These are phyloP conservation scores for Plasmodium gonderi DNA, from an alignment of 169 alveolate genomes.

Conservation along the genomic window DNA sequence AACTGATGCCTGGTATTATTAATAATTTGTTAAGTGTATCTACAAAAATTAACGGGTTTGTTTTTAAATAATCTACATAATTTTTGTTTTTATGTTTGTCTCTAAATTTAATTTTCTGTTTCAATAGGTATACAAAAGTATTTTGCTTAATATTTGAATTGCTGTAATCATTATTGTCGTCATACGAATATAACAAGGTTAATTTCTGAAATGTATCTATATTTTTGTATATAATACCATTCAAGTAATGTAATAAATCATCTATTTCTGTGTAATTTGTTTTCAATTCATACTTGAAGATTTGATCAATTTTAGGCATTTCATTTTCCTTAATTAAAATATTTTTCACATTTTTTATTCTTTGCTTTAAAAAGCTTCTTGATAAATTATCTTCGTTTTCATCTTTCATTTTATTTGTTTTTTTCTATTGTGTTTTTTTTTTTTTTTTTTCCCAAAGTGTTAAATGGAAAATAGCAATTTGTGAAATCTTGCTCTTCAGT, in stretches of 20 bases:
- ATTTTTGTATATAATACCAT: slow-evolving; percentile 53
- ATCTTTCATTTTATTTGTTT: slow-evolving; percentile 6
- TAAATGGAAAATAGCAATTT: background rate
- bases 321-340: slow-evolving; percentile 37
- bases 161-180: slow-evolving; percentile 35
- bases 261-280: slow-evolving; percentile 16
- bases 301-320: slow-evolving; percentile 55
- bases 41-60: slow-evolving; percentile 51
- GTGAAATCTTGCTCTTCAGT: background rate
- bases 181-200: slow-evolving; percentile 32
- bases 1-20: slow-evolving; percentile 49
- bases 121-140: slow-evolving; percentile 28
- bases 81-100: slow-evolving; percentile 40
- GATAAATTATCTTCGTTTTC: slow-evolving; percentile 18
- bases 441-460: background rate
- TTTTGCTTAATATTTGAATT: slow-evolving; percentile 41
- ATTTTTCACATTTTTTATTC: slow-evolving; percentile 35
- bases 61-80: slow-evolving; percentile 43
- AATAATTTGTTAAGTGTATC: slow-evolving; percentile 48
- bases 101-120: slow-evolving; percentile 43
- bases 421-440: background rate
- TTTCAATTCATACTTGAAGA: slow-evolving; percentile 57
- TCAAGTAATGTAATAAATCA: slow-evolving; percentile 43
- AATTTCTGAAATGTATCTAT: slow-evolving; percentile 36
- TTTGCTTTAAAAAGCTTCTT: slow-evolving; percentile 22